Base-by-base conservation (phyloP, 2,329 filamentous ascomycete genomes). In the Tolypocladium paradoxum region DNA sequence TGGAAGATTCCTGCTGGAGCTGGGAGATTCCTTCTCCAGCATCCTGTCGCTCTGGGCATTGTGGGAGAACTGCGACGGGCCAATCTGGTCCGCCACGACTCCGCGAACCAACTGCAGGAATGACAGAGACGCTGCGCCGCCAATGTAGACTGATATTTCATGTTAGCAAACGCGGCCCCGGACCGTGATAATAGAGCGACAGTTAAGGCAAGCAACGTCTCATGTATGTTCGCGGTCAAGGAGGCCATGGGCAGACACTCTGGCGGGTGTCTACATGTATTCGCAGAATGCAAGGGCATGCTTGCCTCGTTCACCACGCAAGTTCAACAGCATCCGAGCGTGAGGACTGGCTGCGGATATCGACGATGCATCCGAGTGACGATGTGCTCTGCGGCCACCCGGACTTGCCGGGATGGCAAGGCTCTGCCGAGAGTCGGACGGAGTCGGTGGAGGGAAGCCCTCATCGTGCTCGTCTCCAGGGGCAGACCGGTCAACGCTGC, bases 51-150 rank as follows among this genome's bases (percentile, higher is more conserved):
- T 73, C 40, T 71, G 71, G 22, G 73, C 67, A 58, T 73, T 74
- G 53, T 79, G 71, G 0, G 78, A 77, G 59, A 81, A 81, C 18
- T 73, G 70, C 0, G 76, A 79, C 1, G 76, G 76, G 0, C 77
- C 78, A 52, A 79, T 77, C 54, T 78, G 71, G 34, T 74, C 73
- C 11, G 72, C 72, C 56, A 75, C 60, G 2, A 69, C 71, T 14
- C 74, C 68, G 16, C 76, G 71, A 16, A 80, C 67, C 36, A 80
- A 70, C 53, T 81, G 76, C 1, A 82, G 64, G 54, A 82, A 82
- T 0, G 79, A 81, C 16, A 83, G 64, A 0, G 76, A 74, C 1
- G 76, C 75, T 11, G 73, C 74, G n/a, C 72, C 68, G n/a, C 75
- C 72, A 48, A 77, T 68, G 49, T 73, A 78, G 0, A 78, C 73